phyloP scores from a whole-genome alignment of 768 basidiomycete genomes.

The Termitomyces heimii region DNA sequence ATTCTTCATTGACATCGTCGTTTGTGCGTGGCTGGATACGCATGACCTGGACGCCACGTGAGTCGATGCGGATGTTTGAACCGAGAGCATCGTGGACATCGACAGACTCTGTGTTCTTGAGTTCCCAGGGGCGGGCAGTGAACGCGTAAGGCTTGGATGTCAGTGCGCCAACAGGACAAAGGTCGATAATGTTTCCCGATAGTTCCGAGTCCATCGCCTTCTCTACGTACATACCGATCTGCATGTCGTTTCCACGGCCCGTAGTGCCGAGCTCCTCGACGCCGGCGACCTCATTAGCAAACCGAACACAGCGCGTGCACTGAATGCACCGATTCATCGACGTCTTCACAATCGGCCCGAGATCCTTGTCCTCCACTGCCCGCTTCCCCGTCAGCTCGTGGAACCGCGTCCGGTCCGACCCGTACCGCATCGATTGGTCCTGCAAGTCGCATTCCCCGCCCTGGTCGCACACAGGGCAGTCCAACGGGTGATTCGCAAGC shows the following conservation, averaged over 20 bases:
- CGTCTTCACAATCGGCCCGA: conserved; percentile 97
- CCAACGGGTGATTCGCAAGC: conserved; percentile 94
- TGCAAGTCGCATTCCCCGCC: conserved; percentile 98
- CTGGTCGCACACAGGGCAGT: conserved; percentile 98
- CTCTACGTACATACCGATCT: conserved; percentile 98
- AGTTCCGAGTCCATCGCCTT: conserved; percentile 97
- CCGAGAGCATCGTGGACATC: conserved; percentile 96
- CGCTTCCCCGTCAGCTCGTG: conserved; percentile 98
- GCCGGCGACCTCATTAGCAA: conserved; percentile 98
- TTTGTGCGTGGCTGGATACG: conserved; percentile 94
- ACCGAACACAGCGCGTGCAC: conserved; percentile 97
- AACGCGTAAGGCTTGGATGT: conserved; percentile 99
- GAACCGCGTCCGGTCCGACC: conserved; percentile 95
- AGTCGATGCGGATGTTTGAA: conserved; percentile 94
- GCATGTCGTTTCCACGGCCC: conserved; percentile 95
- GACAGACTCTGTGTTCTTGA: conserved; percentile 95
- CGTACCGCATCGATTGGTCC: conserved; percentile 99
- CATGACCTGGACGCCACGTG: conserved; percentile 95
- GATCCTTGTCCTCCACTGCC: conserved; percentile 96
- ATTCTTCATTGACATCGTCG: conserved; percentile 98
- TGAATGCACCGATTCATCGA: conserved; percentile 99
- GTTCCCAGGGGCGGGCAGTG: conserved; percentile 96
- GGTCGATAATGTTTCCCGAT: conserved; percentile 94
- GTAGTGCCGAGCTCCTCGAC: conserved; percentile 97
- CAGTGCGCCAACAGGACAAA: conserved; percentile 97